Conservation (phyloP, 2,329 filamentous ascomycete genomes). For the Botrytis fabae region DNA sequence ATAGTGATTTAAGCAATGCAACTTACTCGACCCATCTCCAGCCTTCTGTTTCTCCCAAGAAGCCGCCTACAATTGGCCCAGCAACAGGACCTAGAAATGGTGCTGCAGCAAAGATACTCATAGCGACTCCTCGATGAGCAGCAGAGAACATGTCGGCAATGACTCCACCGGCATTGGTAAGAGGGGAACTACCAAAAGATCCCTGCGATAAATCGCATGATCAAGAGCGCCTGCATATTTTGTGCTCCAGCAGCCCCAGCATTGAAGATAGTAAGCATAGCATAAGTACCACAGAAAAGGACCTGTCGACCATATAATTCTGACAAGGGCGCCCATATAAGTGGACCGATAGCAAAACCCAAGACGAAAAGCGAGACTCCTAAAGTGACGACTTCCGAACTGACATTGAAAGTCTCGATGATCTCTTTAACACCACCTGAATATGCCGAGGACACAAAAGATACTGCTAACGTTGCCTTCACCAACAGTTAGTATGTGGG, state of each 20-base stretch:
- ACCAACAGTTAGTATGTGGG: slow-evolving; percentile 48
- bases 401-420: slow-evolving; percentile 40
- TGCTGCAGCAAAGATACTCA: slow-evolving; percentile 62
- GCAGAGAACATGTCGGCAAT: slow-evolving; percentile 61
- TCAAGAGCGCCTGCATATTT: slow-evolving; percentile 59
- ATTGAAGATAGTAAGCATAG: slow-evolving; percentile 61
- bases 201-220: slow-evolving; percentile 70
- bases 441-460: slow-evolving; percentile 46
- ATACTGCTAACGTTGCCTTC: slow-evolving; percentile 50
- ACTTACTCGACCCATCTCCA: slow-evolving; percentile 72
- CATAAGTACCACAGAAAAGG: slow-evolving; percentile 58
- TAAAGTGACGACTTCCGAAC: slow-evolving; percentile 44
- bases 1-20: not conserved
- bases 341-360: slow-evolving; percentile 47
- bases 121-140: slow-evolving; percentile 54
- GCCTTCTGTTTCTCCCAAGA: slow-evolving; percentile 59
- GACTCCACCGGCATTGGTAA: slow-evolving; percentile 63
- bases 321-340: slow-evolving; percentile 44
- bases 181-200: slow-evolving; percentile 59
- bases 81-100: slow-evolving; percentile 65
- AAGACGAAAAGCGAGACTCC: slow-evolving; percentile 49
- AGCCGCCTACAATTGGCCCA: slow-evolving; percentile 68
- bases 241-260: slow-evolving; percentile 57
- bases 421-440: slow-evolving; percentile 44
- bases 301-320: slow-evolving; percentile 61